A percentile compares a stretch with the other conserved stretches of the same genome.
Evolutionary conservation across 148 eudicot genomes (phyloP).

Genomic region (Fallopia convolvulus): DNA sequence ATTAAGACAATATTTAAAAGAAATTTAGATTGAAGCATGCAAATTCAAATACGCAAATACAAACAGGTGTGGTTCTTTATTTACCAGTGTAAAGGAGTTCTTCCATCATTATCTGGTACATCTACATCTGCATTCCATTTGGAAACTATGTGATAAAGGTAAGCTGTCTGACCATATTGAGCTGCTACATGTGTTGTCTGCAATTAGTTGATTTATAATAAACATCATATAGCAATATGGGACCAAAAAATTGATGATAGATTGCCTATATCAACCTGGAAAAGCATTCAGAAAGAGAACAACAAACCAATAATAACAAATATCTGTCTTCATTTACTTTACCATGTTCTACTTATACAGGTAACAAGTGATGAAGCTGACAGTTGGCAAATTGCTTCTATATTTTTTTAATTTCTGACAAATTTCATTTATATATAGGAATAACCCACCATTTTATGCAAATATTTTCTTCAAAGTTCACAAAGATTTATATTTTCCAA

Average conservation of each 20-base stretch:
- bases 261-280: background rate
- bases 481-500: background rate
- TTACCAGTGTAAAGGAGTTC: constrained; percentile 99
- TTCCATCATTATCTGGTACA: constrained; percentile 93
- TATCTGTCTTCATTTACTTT: background rate
- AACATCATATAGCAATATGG: background rate
- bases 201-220: constrained; percentile 14
- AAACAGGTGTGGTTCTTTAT: background rate
- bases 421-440: background rate
- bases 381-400: background rate
- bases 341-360: background rate
- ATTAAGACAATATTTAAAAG: background rate
- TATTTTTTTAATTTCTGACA: background rate
- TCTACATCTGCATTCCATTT: constrained; percentile 99
- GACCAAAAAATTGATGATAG: background rate
- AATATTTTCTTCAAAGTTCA: background rate
- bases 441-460: background rate
- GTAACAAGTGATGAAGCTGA: background rate
- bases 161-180: constrained; percentile 97
- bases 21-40: background rate
- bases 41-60: background rate
- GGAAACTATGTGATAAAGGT: constrained; percentile 75
- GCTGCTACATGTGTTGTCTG: constrained; percentile 99
- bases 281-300: background rate
- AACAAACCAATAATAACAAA: background rate